These are phyloP conservation scores for Blumeriella jaapii DNA, from an alignment of 2,329 filamentous ascomycete species.

Conservation along the genomic window DNA sequence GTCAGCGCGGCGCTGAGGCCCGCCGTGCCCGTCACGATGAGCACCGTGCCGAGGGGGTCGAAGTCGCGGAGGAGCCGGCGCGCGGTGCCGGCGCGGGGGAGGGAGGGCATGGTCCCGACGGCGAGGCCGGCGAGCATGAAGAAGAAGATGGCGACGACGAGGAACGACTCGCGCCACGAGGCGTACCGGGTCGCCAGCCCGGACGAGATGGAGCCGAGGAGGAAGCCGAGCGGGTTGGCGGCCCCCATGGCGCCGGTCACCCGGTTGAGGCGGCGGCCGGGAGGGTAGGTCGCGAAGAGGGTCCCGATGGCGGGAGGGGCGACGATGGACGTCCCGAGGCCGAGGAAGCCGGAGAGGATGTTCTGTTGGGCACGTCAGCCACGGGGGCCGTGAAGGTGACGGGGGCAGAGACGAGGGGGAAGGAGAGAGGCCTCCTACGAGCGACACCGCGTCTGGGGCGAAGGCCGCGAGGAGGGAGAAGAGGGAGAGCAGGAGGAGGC, in stretches of 20 bases:
- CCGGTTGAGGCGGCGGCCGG: constrained; percentile 46
- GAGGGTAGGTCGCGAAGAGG: constrained; percentile 51
- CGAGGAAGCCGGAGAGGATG: constrained; percentile 51
- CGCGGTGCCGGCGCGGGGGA: constrained; percentile 29
- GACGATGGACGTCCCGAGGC: constrained; percentile 51
- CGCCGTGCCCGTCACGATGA: constrained; percentile 17
- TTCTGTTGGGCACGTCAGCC: no score
- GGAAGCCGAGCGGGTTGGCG: constrained; percentile 32
- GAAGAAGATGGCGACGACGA: constrained; percentile 52
- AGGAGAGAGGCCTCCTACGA: no score
- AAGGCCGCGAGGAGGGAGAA: constrained; percentile 49
- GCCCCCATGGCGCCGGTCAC: constrained; percentile 50
- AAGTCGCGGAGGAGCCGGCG: constrained; percentile 10
- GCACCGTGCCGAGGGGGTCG: constrained; percentile 19
- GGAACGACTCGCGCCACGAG: constrained; percentile 53
- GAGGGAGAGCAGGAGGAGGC: constrained; percentile 46
- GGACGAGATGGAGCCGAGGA: constrained; percentile 41
- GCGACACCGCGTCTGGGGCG: constrained; percentile 42
- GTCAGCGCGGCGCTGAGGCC: constrained; percentile 19
- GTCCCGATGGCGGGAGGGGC: constrained; percentile 54
- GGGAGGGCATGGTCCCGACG: constrained; percentile 50
- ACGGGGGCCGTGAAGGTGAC: no score
- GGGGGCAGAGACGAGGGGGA: no score
- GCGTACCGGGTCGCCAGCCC: constrained; percentile 50
- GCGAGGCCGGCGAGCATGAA: constrained; percentile 45